Evolutionary conservation across 768 basidiomycete species (phyloP).

Genomic region (Mycena rosella): DNA sequence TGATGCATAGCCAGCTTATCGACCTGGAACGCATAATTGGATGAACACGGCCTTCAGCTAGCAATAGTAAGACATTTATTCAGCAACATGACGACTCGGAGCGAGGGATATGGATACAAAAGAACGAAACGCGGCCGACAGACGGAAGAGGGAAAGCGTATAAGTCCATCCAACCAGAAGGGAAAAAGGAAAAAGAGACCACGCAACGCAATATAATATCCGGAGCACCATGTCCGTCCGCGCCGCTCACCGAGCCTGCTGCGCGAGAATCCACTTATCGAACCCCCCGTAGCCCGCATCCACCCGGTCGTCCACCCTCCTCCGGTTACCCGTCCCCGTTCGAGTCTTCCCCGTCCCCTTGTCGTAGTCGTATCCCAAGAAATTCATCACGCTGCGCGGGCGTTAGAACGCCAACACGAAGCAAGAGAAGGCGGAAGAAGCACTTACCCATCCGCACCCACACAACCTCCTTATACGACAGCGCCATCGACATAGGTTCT

Average conservation of each 20-base stretch:
- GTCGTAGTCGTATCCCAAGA: slow-evolving; percentile 69
- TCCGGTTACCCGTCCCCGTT: slow-evolving; percentile 51
- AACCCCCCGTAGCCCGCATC: slow-evolving; percentile 23
- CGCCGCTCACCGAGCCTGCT: slow-evolving; percentile 18
- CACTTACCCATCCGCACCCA: slow-evolving; percentile 95
- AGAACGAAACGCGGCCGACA: not conserved
- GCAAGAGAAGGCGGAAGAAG: slow-evolving; percentile 37
- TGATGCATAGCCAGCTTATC: too few species aligned
- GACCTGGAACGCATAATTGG: too few species aligned
- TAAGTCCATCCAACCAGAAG: slow-evolving; percentile 15
- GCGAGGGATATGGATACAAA: too few species aligned
- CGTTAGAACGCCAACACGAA: slow-evolving; percentile 12
- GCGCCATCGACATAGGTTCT: slow-evolving; percentile 95
- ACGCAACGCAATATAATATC: too few species aligned
- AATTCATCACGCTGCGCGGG: slow-evolving; percentile 67
- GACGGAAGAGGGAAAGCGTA: not conserved
- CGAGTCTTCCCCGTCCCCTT: slow-evolving; percentile 72
- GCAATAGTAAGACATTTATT: too few species aligned
- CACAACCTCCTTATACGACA: slow-evolving; percentile 94
- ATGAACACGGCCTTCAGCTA: too few species aligned
- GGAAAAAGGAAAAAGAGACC: not conserved
- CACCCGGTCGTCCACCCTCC: slow-evolving; percentile 9
- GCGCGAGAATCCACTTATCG: slow-evolving; percentile 34
- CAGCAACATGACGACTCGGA: too few species aligned
- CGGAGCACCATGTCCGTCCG: too few species aligned